A percentile compares a stretch with the other conserved stretches of the same genome.
Conservation (phyloP, 495 filamentous ascomycete species). For the Aspergillus leporis region DNA sequence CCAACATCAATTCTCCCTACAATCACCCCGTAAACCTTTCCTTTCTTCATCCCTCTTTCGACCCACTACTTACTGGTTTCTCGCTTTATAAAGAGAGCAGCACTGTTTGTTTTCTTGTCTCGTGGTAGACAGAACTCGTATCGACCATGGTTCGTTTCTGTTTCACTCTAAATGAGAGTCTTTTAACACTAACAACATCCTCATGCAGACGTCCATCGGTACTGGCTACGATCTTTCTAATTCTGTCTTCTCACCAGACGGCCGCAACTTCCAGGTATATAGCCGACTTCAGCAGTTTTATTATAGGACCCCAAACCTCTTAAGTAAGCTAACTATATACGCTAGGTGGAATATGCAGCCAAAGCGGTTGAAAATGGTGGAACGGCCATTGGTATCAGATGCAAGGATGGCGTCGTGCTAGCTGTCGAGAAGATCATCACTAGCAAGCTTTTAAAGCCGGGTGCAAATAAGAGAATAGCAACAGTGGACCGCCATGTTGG, state of each 20-base stretch:
- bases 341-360: conserved; percentile 89
- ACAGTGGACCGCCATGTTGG: conserved; percentile 93
- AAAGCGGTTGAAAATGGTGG: conserved; percentile 99
- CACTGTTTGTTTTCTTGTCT: neutral
- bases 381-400: conserved; percentile 93
- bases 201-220: conserved; percentile 89
- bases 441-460: conserved; percentile 90
- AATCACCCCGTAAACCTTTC: conserved; percentile 5
- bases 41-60: neutral
- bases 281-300: conserved; percentile 5
- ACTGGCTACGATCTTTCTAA: conserved; percentile 99
- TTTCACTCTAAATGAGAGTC: conserved; percentile 9
- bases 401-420: conserved; percentile 94
- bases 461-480: conserved; percentile 94
- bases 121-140: conserved; percentile 15
- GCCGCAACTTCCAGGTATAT: conserved; percentile 89
- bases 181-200: conserved; percentile 5
- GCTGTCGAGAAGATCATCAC: conserved; percentile 95
- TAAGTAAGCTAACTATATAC: conserved; percentile 13
- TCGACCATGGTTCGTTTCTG: conserved; percentile 36
- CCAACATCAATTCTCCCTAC: conserved; percentile 8
- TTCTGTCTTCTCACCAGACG: conserved; percentile 98
- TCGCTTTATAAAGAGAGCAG: neutral
- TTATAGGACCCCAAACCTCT: neutral
- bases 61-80: neutral